phyloP scores from a whole-genome alignment of 257 asterid genomes.

The Nicotiana otophora region DNA sequence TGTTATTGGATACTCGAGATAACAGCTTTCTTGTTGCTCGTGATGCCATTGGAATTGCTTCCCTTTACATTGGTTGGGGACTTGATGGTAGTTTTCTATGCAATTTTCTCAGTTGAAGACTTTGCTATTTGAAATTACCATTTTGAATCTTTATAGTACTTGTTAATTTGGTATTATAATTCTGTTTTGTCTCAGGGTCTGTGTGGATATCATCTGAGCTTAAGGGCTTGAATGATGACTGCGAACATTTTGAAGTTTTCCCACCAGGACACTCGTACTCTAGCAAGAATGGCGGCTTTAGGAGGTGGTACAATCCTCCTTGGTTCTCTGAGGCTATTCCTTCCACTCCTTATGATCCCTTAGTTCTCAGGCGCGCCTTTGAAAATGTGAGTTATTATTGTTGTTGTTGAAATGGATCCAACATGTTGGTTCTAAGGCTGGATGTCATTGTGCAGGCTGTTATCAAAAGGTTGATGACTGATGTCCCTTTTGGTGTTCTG shows the following conservation, averaged over 20 bases:
- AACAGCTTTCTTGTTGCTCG: conserved; percentile 88
- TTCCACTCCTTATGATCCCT: conserved; percentile 76
- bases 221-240: conserved; percentile 75
- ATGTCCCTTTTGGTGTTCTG: conserved; percentile 54
- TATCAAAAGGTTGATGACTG: conserved; percentile 89
- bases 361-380: conserved; percentile 66
- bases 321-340: conserved; percentile 90
- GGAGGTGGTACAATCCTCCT: conserved; percentile 84
- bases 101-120: too few relatives aligned
- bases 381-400: conserved; percentile 45
- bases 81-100: conserved; percentile 54
- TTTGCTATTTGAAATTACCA: too few relatives aligned
- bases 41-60: conserved; percentile 89
- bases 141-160: too few relatives aligned
- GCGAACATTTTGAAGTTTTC: conserved; percentile 82
- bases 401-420: background rate
- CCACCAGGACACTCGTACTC: conserved; percentile 90
- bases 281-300: conserved; percentile 61
- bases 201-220: conserved; percentile 88
- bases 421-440: background rate
- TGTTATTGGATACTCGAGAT: conserved; percentile 74
- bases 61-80: conserved; percentile 23
- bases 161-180: background rate
- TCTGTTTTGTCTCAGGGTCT: conserved; percentile 49
- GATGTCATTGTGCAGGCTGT: conserved; percentile 50